A percentile compares a stretch with the other conserved stretches of the same genome.
Conservation (phyloP, 23 red algal genomes). For the Rhodosorus marinus region DNA sequence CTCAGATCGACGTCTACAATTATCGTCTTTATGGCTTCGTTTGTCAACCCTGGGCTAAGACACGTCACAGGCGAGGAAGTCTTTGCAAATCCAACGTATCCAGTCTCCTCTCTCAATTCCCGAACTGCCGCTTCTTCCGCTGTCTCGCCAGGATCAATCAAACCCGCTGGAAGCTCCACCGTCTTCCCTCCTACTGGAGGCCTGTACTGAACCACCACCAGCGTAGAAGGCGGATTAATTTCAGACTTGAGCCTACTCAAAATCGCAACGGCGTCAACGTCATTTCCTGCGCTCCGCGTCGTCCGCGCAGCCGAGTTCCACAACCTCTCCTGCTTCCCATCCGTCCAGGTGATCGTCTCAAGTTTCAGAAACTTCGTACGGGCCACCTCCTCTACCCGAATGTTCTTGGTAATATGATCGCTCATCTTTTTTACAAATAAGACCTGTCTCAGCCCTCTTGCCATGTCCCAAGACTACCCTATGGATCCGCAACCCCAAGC, state of each 20-base stretch:
- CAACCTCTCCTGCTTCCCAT: too few species aligned
- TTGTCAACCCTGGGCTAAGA: background rate
- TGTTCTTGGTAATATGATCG: too few species aligned
- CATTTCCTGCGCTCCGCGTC: too few species aligned
- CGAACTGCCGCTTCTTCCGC: slow-evolving; percentile 26
- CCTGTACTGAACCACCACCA: slow-evolving; percentile 50
- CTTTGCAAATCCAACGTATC: slow-evolving; percentile 1
- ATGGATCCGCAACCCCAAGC: too few species aligned
- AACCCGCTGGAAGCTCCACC: slow-evolving; percentile 50
- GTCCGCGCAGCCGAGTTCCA: too few species aligned
- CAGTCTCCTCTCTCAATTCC: slow-evolving; percentile 56
- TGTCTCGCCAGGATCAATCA: slow-evolving; percentile 31
- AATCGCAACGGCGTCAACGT: slow-evolving; percentile 22
- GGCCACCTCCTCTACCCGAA: background rate
- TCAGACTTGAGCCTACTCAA: slow-evolving; percentile 13
- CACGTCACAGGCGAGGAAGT: background rate
- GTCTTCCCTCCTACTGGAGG: slow-evolving; percentile 15
- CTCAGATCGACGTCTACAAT: background rate
- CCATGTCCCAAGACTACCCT: too few species aligned
- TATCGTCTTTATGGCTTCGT: background rate
- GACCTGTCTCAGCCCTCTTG: too few species aligned
- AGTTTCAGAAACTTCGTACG: background rate
- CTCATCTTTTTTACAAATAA: too few species aligned
- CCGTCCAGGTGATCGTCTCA: background rate
- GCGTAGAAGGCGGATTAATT: slow-evolving; percentile 5